phyloP scores from a whole-genome alignment of 495 filamentous ascomycete species.

The Penicillium crystallinum region DNA sequence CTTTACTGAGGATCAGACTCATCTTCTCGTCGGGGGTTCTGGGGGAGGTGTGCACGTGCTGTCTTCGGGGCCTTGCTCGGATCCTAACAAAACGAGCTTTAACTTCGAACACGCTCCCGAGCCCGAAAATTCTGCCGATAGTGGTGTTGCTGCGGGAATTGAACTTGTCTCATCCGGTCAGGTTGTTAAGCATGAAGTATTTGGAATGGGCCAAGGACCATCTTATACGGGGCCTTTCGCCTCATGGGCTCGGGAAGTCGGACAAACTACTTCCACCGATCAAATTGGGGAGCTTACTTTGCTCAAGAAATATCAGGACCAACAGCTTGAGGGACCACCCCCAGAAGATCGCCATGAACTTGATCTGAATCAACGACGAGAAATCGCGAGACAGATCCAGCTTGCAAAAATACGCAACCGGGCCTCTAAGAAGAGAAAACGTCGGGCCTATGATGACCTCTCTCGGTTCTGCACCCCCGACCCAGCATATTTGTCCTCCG shows the following conservation, averaged over 20 bases:
- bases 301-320: slow-evolving; percentile 15
- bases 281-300: slow-evolving; percentile 17
- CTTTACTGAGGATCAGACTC: slow-evolving; percentile 67
- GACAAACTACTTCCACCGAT: slow-evolving; percentile 11
- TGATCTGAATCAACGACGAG: slow-evolving; percentile 11
- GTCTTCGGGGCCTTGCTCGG: slow-evolving; percentile 34
- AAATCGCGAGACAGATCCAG: slow-evolving; percentile 17
- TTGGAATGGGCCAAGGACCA: slow-evolving; percentile 42
- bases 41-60: slow-evolving; percentile 69
- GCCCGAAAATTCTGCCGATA: slow-evolving; percentile 14
- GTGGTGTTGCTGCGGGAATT: slow-evolving; percentile 18
- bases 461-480: neutral
- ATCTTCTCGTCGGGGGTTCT: slow-evolving; percentile 70
- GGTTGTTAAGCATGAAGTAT: slow-evolving; percentile 35
- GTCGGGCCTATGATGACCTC: neutral
- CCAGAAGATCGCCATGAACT: slow-evolving; percentile 18
- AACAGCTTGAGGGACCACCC: slow-evolving; percentile 28
- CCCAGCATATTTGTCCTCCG: neutral
- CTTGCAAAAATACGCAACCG: slow-evolving; percentile 28
- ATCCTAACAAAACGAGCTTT: slow-evolving; percentile 16
- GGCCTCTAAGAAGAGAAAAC: slow-evolving; percentile 1
- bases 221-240: slow-evolving; percentile 44
- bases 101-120: slow-evolving; percentile 21
- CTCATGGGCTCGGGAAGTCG: slow-evolving; percentile 31
- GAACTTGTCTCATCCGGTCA: slow-evolving; percentile 32